A percentile compares a stretch with the other conserved stretches of the same genome.
Evolutionary conservation across 2,329 filamentous ascomycete genomes (phyloP).

Genomic region (Epichloe festucae): DNA sequence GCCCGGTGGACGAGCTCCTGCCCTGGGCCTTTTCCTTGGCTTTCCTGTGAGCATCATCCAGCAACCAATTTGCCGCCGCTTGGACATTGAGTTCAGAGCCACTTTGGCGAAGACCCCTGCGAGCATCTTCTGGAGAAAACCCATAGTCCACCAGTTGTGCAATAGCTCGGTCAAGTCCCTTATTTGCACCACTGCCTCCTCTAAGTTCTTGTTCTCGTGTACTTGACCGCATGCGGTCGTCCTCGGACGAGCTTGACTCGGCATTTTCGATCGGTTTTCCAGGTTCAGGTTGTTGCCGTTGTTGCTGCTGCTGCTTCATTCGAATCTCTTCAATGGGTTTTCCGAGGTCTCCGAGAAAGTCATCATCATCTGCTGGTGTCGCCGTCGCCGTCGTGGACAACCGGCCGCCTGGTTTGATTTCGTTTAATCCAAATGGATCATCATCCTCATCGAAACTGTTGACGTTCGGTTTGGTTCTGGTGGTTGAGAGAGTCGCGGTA

Average conservation of each 20-base stretch:
- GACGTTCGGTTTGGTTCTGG: slow-evolving; percentile 7
- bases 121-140: slow-evolving; percentile 75
- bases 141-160: slow-evolving; percentile 92
- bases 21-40: slow-evolving; percentile 58
- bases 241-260: slow-evolving; percentile 34
- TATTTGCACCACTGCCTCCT: slow-evolving; percentile 13
- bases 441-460: slow-evolving; percentile 55
- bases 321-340: slow-evolving; percentile 53
- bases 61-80: slow-evolving; percentile 73
- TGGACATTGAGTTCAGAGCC: slow-evolving; percentile 71
- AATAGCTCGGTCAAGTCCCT: slow-evolving; percentile 59
- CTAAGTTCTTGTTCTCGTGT: slow-evolving; percentile 10
- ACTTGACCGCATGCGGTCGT: slow-evolving; percentile 15
- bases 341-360: slow-evolving; percentile 51
- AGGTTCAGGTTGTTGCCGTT: slow-evolving; percentile 31
- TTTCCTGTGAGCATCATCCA: slow-evolving; percentile 83
- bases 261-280: slow-evolving; percentile 41
- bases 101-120: slow-evolving; percentile 65
- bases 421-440: slow-evolving; percentile 72
- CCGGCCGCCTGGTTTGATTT: slow-evolving; percentile 34
- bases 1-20: slow-evolving; percentile 24
- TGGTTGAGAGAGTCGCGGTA: slow-evolving; percentile 10
- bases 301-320: slow-evolving; percentile 12
- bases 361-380: slow-evolving; percentile 41
- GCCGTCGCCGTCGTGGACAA: slow-evolving; percentile 16